These are phyloP conservation scores for Pisolithus orientalis DNA, from an alignment of 768 basidiomycete species.

Conservation along the genomic window DNA sequence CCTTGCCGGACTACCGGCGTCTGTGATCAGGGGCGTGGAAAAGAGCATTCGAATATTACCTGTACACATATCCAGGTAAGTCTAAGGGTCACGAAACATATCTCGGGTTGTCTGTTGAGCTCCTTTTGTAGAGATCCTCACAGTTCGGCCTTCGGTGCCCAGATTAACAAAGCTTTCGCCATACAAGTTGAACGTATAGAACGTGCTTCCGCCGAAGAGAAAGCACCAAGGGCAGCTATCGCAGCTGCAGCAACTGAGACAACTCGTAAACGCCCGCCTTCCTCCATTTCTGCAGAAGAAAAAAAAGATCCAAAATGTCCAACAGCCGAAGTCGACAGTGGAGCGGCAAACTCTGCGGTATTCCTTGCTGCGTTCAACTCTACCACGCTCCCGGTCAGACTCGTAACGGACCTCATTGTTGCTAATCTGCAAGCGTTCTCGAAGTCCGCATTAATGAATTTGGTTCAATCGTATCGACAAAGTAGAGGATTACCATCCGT, in stretches of 20 bases:
- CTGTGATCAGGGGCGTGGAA: conserved; percentile 78
- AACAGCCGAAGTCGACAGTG: conserved; percentile 54
- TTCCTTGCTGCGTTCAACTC: conserved; percentile 80
- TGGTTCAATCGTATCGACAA: conserved; percentile 63
- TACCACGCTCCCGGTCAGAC: conserved; percentile 62
- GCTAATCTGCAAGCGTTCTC: conserved; percentile 78
- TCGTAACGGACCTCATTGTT: conserved; percentile 85
- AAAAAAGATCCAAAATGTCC: conserved; percentile 63
- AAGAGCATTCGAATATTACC: conserved; percentile 81
- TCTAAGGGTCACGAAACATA: not conserved
- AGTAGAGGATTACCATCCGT: conserved; percentile 29
- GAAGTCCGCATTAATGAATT: conserved; percentile 51
- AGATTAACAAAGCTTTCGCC: conserved; percentile 71
- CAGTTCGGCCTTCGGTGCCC: conserved; percentile 54
- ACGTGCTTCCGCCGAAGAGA: conserved; percentile 62
- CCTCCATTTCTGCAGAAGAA: conserved; percentile 36
- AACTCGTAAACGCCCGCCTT: conserved; percentile 50
- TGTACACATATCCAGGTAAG: conserved; percentile 73
- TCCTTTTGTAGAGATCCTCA: conserved; percentile 41
- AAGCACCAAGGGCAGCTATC: conserved; percentile 46
- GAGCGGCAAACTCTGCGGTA: conserved; percentile 38
- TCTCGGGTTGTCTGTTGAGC: conserved; percentile 8
- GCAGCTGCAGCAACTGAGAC: conserved; percentile 33
- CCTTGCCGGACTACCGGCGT: conserved; percentile 49
- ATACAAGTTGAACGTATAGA: conserved; percentile 78